Base-by-base conservation (phyloP, 345 rosid genomes). In the Boechera stricta region DNA sequence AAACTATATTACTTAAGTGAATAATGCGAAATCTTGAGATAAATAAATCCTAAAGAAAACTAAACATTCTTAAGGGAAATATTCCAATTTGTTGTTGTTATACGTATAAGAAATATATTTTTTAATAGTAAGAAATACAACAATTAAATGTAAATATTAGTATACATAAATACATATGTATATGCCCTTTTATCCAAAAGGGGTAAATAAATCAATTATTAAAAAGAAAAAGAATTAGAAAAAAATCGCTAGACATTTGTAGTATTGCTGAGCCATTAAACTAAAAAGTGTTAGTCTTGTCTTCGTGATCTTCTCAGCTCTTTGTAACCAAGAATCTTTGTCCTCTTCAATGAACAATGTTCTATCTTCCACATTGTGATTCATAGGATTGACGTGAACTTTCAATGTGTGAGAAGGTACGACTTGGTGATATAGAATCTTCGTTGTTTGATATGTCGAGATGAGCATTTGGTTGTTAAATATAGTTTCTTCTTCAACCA, bases 381-480 rank as follows among this genome's bases (percentile, higher is more conserved):
- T 52, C 21, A 21, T n/a, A 32, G 82, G 87, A 78, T 87, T 87
- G 31, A 86, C 81, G 39, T 89, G 95, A 77, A 94, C 91, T 82
- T 86, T 85, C 21, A 94, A 77, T 1, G 87, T 86, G 55, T 90
- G 91, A 11, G 96, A 92, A 26, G 99, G 99, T 56, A 87, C 84
- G 59, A 86, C 78, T 72, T 85, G 95, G 83, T 94, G 98, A 67
- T 90, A 90, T 77, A 88, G 83, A 12, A 97, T 90, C 56, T 87
- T 82, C 2, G 99, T 88, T 45, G 61, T 92, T 80, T 88, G 98
- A 16, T 88, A 86, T 15, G 92, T 89, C 3, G 95, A 85, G 15
- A 94, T 79, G 4, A 90, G 88, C 92, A 90, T 84, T 57, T 90
- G 91, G 33, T 86, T 92, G 62, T 76, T 92, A 21, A 89, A 82